A percentile compares a stretch with the other conserved stretches of the same genome.
These are phyloP conservation scores for Tephrocybe sp. DNA, from an alignment of 768 basidiomycete species.

Conservation along the genomic window DNA sequence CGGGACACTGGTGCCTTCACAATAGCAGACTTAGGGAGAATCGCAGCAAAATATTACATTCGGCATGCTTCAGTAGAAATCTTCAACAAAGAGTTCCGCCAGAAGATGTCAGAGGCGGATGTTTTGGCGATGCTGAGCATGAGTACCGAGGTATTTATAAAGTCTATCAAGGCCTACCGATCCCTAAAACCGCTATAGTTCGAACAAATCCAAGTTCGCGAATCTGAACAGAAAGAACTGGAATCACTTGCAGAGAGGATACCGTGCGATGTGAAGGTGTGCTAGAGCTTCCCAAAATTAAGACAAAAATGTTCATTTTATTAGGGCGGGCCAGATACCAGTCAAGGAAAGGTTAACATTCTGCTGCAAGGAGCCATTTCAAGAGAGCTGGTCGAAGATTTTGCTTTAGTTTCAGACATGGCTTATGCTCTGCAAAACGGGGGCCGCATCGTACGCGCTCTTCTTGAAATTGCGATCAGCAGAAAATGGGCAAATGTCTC, in stretches of 20 bases:
- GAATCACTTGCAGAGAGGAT: slow-evolving; percentile 60
- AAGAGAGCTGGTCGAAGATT: slow-evolving; percentile 79
- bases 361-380: slow-evolving; percentile 91
- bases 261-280: slow-evolving; percentile 81
- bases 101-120: slow-evolving; percentile 91
- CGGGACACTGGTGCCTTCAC: slow-evolving; percentile 52
- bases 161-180: not conserved
- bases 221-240: slow-evolving; percentile 84
- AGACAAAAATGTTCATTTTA: not conserved
- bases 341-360: slow-evolving; percentile 89
- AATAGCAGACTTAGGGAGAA: slow-evolving; percentile 90
- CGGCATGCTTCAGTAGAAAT: slow-evolving; percentile 80
- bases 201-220: slow-evolving; percentile 91
- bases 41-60: slow-evolving; percentile 97
- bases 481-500: slow-evolving; percentile 87
- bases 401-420: slow-evolving; percentile 93
- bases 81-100: slow-evolving; percentile 76
- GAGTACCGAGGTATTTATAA: slow-evolving; percentile 77
- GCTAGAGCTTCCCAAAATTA: not conserved
- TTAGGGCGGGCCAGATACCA: slow-evolving; percentile 55
- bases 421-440: slow-evolving; percentile 95
- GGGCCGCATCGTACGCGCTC: slow-evolving; percentile 89
- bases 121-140: slow-evolving; percentile 80
- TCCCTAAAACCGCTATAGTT: slow-evolving; percentile 50
- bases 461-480: slow-evolving; percentile 92